Base-by-base conservation (phyloP, 768 basidiomycete genomes). In the Gymnopilus dilepis region DNA sequence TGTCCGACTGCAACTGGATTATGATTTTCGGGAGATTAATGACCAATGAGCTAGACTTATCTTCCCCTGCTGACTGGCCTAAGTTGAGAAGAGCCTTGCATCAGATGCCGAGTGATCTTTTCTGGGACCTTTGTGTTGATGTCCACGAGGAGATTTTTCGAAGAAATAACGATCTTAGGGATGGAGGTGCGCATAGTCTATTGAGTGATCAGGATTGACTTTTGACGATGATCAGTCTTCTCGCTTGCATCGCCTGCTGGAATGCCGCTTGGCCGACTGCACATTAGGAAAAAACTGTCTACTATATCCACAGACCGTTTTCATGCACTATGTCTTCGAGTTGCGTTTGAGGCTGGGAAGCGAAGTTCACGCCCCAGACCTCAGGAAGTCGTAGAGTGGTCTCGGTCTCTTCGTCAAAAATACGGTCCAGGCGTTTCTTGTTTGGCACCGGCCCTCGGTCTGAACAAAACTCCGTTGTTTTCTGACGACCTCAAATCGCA, bases 91-190 rank as follows among this genome's bases (percentile, higher is more conserved):
- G 58, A 56, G 62, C 62, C n/a, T 45, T 63, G 19, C 53, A 50
- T 6, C 58, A 63, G 52, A 63, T 63, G 58, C 47, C 62, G 3
- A 37, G 6, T 15, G 58, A 50, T 37, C 13, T 28, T 9, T 60
- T 63, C 37, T 56, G 56, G 45, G 61, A 62, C 13, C 55, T 65
- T 13, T 65, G 61, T 40, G 33, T 54, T 31, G 64, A 65, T 19
- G 45, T 65, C 3, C n/a, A 19, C n/a, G 64, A 65, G 41, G 64
- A 65, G 50, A 65, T 65, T 8, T 42, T 12, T 43, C 42, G 64
- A 8, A 56, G 64, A 42, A 59, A 65, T n/a, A 65, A 65, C 33
- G 55, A 59, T 17, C 53, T 61, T 21, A 50, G 64, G 17, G 64
- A 65, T 21, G 64, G 64, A 19, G 28, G 64, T 65, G 33, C 21